A percentile compares a stretch with the other conserved stretches of the same genome.
Conservation (phyloP, 2,329 filamentous ascomycete genomes). For the Ascochyta clinopodiicola region DNA sequence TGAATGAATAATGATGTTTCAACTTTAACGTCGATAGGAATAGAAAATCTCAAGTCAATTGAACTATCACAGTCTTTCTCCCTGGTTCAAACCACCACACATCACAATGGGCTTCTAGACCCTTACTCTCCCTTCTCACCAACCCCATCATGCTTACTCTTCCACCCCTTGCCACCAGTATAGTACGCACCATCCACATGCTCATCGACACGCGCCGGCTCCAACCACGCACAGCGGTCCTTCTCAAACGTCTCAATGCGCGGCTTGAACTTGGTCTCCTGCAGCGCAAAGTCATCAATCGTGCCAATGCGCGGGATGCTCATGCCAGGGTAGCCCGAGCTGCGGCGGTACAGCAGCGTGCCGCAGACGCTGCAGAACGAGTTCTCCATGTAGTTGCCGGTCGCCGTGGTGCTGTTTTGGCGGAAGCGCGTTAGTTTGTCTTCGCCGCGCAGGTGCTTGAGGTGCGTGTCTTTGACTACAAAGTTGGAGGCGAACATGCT, state of each 20-base stretch:
- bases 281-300: slow-evolving; percentile 66
- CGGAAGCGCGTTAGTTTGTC: slow-evolving; percentile 57
- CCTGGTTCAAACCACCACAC: too few relatives aligned
- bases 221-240: slow-evolving; percentile 59
- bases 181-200: slow-evolving; percentile 19
- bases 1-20: too few relatives aligned
- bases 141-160: slow-evolving; percentile 18
- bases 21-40: too few relatives aligned
- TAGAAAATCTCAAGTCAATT: too few relatives aligned
- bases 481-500: slow-evolving; percentile 66
- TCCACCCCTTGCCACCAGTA: slow-evolving; percentile 19
- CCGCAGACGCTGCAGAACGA: slow-evolving; percentile 67
- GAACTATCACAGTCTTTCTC: too few relatives aligned
- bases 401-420: slow-evolving; percentile 51
- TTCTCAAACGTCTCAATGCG: slow-evolving; percentile 60
- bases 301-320: slow-evolving; percentile 64
- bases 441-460: slow-evolving; percentile 59
- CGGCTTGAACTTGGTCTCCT: slow-evolving; percentile 64
- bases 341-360: slow-evolving; percentile 65
- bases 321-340: slow-evolving; percentile 53
- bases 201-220: slow-evolving; percentile 15
- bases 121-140: slow-evolving; percentile 9
- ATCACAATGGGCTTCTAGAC: neutral
- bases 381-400: slow-evolving; percentile 61
- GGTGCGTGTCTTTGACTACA: slow-evolving; percentile 53